phyloP scores from a whole-genome alignment of 495 filamentous ascomycete genomes.

The Tetracladium marchalianum region DNA sequence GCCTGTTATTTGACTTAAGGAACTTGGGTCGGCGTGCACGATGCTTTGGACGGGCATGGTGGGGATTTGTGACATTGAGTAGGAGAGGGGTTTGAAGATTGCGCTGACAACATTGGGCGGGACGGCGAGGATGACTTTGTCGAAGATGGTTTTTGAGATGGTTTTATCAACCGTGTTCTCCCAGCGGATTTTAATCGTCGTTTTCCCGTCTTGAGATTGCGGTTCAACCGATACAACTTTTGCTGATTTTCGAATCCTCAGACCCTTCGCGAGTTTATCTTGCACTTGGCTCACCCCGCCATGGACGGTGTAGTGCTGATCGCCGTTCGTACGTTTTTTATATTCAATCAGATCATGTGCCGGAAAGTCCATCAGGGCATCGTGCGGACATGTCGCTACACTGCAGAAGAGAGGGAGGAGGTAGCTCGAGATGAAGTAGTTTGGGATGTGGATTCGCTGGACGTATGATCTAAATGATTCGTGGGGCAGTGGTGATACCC shows the following conservation, averaged over 20 bases:
- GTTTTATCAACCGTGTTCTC: background rate
- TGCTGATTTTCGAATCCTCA: conserved; percentile 13
- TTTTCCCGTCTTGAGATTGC: background rate
- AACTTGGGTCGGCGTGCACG: conserved; percentile 29
- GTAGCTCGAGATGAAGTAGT: conserved; percentile 31
- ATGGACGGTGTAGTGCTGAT: conserved; percentile 37
- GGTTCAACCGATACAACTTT: conserved; percentile 8
- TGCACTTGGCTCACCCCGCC: conserved; percentile 38
- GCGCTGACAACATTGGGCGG: conserved; percentile 30
- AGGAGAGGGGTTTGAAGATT: conserved; percentile 32
- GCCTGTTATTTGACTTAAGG: background rate
- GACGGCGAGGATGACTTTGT: conserved; percentile 35
- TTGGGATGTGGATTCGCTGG: conserved; percentile 33
- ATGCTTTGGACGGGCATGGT: conserved; percentile 31
- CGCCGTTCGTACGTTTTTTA: conserved; percentile 29
- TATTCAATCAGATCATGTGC: conserved; percentile 39
- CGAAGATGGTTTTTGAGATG: conserved; percentile 23
- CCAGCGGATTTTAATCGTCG: background rate
- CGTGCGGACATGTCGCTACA: conserved; percentile 42
- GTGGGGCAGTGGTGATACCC: conserved; percentile 23
- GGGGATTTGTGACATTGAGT: conserved; percentile 30
- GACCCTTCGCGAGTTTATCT: conserved; percentile 26
- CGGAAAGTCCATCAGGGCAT: conserved; percentile 38
- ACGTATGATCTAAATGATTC: conserved; percentile 37
- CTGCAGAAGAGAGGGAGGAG: conserved; percentile 42